phyloP scores from a whole-genome alignment of 1,284 basidiomycete genomes.

The Schizophyllum amplum region DNA sequence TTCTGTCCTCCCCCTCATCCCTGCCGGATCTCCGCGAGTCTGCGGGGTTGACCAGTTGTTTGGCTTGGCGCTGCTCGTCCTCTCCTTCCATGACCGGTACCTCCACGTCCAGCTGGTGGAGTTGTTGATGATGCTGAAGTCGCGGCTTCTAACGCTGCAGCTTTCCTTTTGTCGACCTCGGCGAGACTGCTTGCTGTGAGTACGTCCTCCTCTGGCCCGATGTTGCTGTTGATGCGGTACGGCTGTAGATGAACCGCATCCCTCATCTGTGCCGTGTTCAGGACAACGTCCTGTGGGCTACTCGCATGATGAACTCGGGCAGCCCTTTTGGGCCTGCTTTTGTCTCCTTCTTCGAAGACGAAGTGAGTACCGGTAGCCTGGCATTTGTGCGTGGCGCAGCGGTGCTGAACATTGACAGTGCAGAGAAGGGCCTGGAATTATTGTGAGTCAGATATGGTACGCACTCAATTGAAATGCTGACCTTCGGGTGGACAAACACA shows the following conservation, averaged over 20 bases:
- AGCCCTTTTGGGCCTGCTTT: slow-evolving; percentile 1
- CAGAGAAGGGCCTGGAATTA: slow-evolving; percentile 16
- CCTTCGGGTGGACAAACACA: neutral
- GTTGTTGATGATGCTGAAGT: neutral
- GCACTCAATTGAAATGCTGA: too few relatives aligned
- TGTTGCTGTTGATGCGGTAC: slow-evolving; percentile 6
- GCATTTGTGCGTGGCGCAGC: slow-evolving; percentile 16
- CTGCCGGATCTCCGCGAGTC: too few relatives aligned
- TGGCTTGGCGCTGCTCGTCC: too few relatives aligned
- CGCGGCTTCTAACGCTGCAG: neutral
- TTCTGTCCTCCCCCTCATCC: too few relatives aligned
- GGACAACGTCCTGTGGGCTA: slow-evolving; percentile 9
- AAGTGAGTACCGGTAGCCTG: slow-evolving; percentile 4
- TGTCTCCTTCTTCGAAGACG: slow-evolving; percentile 15
- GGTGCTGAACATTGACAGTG: slow-evolving; percentile 21
- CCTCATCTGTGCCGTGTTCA: slow-evolving; percentile 21
- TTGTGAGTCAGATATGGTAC: neutral
- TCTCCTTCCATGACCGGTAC: too few relatives aligned
- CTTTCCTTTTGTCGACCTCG: neutral
- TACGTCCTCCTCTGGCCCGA: neutral
- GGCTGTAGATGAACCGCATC: slow-evolving; percentile 16
- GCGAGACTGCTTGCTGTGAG: neutral
- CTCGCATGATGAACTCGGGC: slow-evolving; percentile 7
- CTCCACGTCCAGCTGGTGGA: too few relatives aligned
- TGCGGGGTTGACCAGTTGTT: too few relatives aligned